Conservation (phyloP, 371 early-diverging fungal species). For the Mortierella sp. region DNA sequence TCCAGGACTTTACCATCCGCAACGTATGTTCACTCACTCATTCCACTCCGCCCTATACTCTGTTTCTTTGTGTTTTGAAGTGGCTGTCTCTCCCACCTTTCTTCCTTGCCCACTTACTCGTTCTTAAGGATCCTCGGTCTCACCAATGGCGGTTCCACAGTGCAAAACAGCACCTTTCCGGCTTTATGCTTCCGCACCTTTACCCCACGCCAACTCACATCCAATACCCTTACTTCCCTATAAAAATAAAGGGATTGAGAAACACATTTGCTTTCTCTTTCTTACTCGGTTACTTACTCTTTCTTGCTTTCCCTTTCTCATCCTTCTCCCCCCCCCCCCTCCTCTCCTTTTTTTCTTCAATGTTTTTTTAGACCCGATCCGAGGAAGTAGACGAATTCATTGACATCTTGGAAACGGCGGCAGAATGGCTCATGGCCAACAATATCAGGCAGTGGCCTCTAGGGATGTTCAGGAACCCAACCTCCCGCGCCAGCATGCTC, state of each 20-base stretch:
- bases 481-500: constrained; percentile 9
- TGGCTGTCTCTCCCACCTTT: neutral
- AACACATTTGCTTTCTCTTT: neutral
- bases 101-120: too few relatives aligned
- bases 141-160: neutral
- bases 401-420: constrained; percentile 31
- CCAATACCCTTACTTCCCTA: neutral
- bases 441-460: constrained; percentile 38
- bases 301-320: neutral
- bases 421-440: constrained; percentile 22
- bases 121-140: too few relatives aligned
- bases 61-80: neutral
- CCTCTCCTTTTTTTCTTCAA: neutral
- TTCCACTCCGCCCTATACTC: neutral
- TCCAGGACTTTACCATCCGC: constrained; percentile 39
- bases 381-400: constrained; percentile 34
- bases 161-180: neutral
- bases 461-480: constrained; percentile 27
- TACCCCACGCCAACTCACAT: too few relatives aligned
- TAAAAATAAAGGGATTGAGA: neutral
- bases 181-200: too few relatives aligned
- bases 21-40: constrained; percentile 12
- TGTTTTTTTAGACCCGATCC: constrained; percentile 10
- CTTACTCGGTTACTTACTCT: neutral
- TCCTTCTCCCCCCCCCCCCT: neutral